Base-by-base conservation (phyloP, 1,284 basidiomycete genomes). In the Ustilago lituana region DNA sequence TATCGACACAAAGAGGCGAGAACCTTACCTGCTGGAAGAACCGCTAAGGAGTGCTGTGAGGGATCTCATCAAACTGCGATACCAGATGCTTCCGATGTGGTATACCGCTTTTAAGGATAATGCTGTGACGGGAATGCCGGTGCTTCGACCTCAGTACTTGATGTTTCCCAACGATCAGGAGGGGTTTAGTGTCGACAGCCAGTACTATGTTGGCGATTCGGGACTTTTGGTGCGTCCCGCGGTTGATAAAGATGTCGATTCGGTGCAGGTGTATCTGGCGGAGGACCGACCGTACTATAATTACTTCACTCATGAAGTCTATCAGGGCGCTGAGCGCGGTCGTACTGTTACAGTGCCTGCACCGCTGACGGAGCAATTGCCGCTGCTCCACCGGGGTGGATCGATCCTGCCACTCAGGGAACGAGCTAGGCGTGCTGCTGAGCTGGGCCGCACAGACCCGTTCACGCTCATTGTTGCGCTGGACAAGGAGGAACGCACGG, bases 221-320 rank as follows among this genome's bases (percentile, higher is more conserved):
- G 94, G 94, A 17, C 83, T 99, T 44, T 87, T 99, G 48, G 90
- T 95, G 73, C 96, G 96, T 83, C 95, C 96, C 0, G 88, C 98
- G 33, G 93, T 91, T 0, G 84, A 86, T 31, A 89, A 90, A 76
- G 93, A 88, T 35, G 89, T 85, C 11, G 89, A 86, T 0, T 87
- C 90, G 68, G 86, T 89, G 1, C 85, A 87, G 3, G 86, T 98
- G 1, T 98, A 98, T 83, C 87, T 98, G 29, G 87, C 92, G 2
- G 95, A 97, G 76, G 88, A 92, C 67, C 88, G 95, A 89, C 89
- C 93, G 3, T 98, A 97, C 86, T 98, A 98, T 82, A 89, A 98
- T 84, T 98, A 95, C 84, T 92, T 93, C 84, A 73, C 78, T 23
- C 72, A 76, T 48, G 62, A 78, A 22, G 44, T 78, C 40, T 89